These are phyloP conservation scores for Antarctomyces pellizariae DNA, from an alignment of 495 filamentous ascomycete species.

Conservation along the genomic window DNA sequence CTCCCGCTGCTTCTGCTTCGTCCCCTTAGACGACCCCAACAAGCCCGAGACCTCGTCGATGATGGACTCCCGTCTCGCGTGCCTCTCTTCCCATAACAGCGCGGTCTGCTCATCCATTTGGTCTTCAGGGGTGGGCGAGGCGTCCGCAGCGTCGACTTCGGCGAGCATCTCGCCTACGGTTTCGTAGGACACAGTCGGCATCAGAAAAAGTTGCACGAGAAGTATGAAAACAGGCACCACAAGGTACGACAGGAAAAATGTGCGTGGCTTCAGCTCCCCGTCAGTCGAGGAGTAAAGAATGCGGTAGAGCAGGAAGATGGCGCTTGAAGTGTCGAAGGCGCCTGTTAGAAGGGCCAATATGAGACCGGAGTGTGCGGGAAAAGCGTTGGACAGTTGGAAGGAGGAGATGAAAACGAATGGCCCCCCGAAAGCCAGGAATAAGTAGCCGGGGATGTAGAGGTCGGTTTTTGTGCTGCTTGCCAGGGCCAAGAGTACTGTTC, in stretches of 20 bases:
- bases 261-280: constrained; percentile 34
- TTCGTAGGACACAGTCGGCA: constrained; percentile 69
- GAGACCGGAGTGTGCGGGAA: constrained; percentile 62
- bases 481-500: constrained; percentile 46
- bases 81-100: constrained; percentile 35
- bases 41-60: constrained; percentile 53
- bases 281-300: constrained; percentile 41
- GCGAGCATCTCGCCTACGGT: constrained; percentile 64
- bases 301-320: constrained; percentile 71
- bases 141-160: constrained; percentile 29
- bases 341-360: constrained; percentile 72
- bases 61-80: constrained; percentile 39
- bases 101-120: constrained; percentile 35
- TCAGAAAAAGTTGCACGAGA: constrained; percentile 42
- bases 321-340: constrained; percentile 73
- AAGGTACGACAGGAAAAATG: constrained; percentile 62
- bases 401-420: constrained; percentile 80
- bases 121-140: constrained; percentile 27
- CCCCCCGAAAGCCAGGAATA: constrained; percentile 63
- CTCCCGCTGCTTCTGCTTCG: constrained; percentile 25
- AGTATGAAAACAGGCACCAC: constrained; percentile 49
- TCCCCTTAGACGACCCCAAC: constrained; percentile 35
- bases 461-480: constrained; percentile 38
- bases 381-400: constrained; percentile 85
- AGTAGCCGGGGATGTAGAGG: constrained; percentile 55